phyloP scores from a whole-genome alignment of 768 basidiomycete genomes.

The Boletus subcaerulescens region DNA sequence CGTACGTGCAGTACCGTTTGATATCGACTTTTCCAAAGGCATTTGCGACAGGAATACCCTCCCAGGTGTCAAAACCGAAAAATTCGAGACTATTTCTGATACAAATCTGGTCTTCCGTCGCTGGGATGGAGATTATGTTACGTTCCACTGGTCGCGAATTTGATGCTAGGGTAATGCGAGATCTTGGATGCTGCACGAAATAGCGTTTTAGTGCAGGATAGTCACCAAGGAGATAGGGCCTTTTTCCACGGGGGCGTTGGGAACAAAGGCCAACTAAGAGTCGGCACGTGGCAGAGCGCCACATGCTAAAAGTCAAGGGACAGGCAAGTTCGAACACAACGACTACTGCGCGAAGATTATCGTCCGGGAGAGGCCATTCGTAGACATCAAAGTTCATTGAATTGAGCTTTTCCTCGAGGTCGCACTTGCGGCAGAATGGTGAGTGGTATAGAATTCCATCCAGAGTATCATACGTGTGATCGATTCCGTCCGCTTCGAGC shows the following conservation, averaged over 20 bases:
- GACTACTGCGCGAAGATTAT: constrained; percentile 14
- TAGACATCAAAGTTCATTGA: constrained; percentile 32
- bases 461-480: background rate
- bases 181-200: background rate
- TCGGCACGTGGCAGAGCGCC: constrained; percentile 29
- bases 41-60: background rate
- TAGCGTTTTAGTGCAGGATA: constrained; percentile 2
- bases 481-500: background rate
- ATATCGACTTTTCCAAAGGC: background rate
- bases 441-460: background rate
- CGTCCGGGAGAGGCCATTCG: constrained; percentile 46
- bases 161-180: background rate
- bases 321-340: constrained; percentile 42
- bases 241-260: background rate
- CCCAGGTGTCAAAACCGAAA: too few species aligned
- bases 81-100: too few species aligned
- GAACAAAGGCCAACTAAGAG: constrained; percentile 37
- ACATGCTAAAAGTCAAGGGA: constrained; percentile 37
- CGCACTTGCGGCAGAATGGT: constrained; percentile 21
- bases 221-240: background rate
- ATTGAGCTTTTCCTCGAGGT: constrained; percentile 8
- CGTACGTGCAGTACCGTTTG: background rate
- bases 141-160: background rate
- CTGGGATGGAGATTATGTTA: too few species aligned
- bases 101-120: too few species aligned